These are phyloP conservation scores for Ceratocystis ficicola DNA, from an alignment of 2,329 filamentous ascomycete species.

Conservation along the genomic window DNA sequence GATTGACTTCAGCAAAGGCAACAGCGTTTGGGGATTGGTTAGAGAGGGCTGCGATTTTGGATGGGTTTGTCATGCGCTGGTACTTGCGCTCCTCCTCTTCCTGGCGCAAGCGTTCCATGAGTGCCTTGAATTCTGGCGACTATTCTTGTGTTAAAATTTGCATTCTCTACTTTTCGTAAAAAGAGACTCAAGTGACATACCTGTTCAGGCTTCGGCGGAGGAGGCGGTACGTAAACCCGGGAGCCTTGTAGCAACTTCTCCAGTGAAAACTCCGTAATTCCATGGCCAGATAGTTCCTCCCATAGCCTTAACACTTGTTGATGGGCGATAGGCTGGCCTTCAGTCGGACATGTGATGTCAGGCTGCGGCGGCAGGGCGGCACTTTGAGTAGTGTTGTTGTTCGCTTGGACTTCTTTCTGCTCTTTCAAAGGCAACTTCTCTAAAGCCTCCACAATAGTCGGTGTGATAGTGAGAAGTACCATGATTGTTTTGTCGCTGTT, in stretches of 20 bases:
- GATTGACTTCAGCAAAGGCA: constrained; percentile 44
- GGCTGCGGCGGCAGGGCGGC: background rate
- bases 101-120: constrained; percentile 74
- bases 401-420: constrained; percentile 1
- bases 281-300: constrained; percentile 35
- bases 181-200: constrained; percentile 37
- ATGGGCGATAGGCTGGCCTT: constrained; percentile 61
- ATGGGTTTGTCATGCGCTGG: constrained; percentile 61
- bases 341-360: constrained; percentile 26
- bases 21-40: constrained; percentile 46
- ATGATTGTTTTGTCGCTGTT: constrained; percentile 34
- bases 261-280: constrained; percentile 38
- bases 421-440: constrained; percentile 26
- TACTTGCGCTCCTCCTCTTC: constrained; percentile 76
- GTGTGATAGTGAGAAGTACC: constrained; percentile 68
- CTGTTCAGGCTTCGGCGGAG: constrained; percentile 62
- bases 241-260: constrained; percentile 62
- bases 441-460: constrained; percentile 53
- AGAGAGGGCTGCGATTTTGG: constrained; percentile 45
- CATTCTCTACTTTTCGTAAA: background rate
- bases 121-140: constrained; percentile 69
- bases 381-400: constrained; percentile 14
- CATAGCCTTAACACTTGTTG: constrained; percentile 54
- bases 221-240: constrained; percentile 64
- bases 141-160: constrained; percentile 29